These are phyloP conservation scores for Daphne laureola DNA, from an alignment of 441 rosid species.

Conservation along the genomic window DNA sequence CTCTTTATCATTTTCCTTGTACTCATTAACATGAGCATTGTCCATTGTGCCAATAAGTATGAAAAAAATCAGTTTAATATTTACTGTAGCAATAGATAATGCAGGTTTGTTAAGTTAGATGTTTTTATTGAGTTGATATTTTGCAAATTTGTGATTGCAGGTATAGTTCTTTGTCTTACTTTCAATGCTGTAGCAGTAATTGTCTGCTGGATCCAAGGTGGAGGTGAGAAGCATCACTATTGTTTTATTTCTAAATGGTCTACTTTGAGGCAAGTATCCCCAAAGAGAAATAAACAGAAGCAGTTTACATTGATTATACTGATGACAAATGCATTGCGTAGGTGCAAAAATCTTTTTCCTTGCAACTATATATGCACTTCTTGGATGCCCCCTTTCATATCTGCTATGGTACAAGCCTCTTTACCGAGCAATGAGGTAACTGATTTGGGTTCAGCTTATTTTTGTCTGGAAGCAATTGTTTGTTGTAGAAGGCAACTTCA, in stretches of 20 bases:
- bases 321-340: constrained; percentile 15
- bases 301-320: no score
- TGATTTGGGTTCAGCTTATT: not conserved
- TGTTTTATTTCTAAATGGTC: no score
- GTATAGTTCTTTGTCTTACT: constrained; percentile 73
- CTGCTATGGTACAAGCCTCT: constrained; percentile 93
- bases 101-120: no score
- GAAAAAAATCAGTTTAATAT: no score
- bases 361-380: constrained; percentile 65
- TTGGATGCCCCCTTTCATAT: constrained; percentile 82
- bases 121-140: no score
- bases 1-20: no score
- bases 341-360: constrained; percentile 89
- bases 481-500: no score
- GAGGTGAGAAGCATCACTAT: constrained; percentile 39
- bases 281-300: no score
- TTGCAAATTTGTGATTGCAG: constrained; percentile 28
- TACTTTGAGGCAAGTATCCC: no score
- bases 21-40: no score
- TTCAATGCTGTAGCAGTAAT: constrained; percentile 72
- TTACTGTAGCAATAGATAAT: no score
- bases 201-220: constrained; percentile 87
- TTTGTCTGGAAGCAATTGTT: not conserved
- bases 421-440: constrained; percentile 90
- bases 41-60: no score